Percentiles rank a stretch among this genome's conserved stretches.
Evolutionary conservation across 495 filamentous ascomycete genomes (phyloP).

Genomic region (Hyaloscypha variabilis): DNA sequence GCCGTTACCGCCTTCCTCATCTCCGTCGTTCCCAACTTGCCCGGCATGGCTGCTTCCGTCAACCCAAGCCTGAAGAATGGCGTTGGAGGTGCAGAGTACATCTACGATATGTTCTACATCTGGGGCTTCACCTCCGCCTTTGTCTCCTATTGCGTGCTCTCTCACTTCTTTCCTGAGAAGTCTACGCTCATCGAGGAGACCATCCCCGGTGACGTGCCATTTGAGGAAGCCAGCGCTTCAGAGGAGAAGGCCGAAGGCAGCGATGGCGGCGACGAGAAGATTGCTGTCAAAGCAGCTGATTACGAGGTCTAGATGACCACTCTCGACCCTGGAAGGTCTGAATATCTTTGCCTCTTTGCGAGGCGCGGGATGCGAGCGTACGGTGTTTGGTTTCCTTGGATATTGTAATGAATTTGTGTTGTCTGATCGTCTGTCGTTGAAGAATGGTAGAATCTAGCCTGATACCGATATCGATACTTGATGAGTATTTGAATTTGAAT

Average conservation of each 20-base stretch:
- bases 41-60: constrained; percentile 38
- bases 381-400: background rate
- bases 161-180: constrained; percentile 38
- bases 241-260: constrained; percentile 26
- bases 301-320: constrained; percentile 10
- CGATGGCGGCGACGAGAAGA: constrained; percentile 23
- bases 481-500: background rate
- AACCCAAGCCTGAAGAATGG: constrained; percentile 54
- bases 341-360: too few relatives aligned
- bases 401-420: background rate
- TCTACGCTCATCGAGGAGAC: constrained; percentile 35
- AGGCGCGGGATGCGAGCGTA: background rate
- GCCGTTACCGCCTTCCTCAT: constrained; percentile 44
- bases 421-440: background rate
- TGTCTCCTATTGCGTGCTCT: constrained; percentile 35
- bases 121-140: constrained; percentile 45
- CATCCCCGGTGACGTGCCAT: constrained; percentile 23
- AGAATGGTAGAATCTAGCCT: background rate
- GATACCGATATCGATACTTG: background rate
- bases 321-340: background rate
- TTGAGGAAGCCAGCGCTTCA: background rate
- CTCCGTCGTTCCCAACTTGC: constrained; percentile 41
- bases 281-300: constrained; percentile 20
- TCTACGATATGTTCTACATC: constrained; percentile 44
- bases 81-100: constrained; percentile 29